A percentile compares a stretch with the other conserved stretches of the same genome.
Evolutionary conservation across 2,329 filamentous ascomycete genomes (phyloP).

Genomic region (Hymenoscyphus linearis): DNA sequence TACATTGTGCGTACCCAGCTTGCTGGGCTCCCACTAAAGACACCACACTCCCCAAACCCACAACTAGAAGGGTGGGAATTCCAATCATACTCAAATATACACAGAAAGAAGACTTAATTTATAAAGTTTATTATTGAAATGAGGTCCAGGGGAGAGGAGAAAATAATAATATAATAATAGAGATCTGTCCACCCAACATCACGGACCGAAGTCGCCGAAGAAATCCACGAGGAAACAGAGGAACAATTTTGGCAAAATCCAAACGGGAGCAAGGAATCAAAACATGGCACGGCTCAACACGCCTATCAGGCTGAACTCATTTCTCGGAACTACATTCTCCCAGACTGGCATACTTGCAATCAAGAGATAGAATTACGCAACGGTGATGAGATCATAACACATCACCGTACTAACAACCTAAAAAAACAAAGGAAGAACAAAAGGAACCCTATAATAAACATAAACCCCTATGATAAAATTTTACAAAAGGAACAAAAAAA

Average conservation of each 20-base stretch:
- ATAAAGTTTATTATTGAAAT: too few relatives aligned
- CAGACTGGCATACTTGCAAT: too few relatives aligned
- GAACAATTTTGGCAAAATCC: neutral
- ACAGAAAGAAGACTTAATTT: neutral
- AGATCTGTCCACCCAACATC: neutral
- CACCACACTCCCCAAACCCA: constrained; percentile 5
- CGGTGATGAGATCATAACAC: too few relatives aligned
- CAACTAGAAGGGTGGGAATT: neutral
- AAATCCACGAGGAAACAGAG: too few relatives aligned
- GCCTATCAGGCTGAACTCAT: neutral
- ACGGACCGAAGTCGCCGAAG: constrained; percentile 16
- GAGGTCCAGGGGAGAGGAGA: neutral
- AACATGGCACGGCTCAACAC: too few relatives aligned
- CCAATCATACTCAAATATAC: neutral
- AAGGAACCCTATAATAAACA: too few relatives aligned
- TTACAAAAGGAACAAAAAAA: neutral
- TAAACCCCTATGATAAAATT: too few relatives aligned
- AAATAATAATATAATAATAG: constrained; percentile 1
- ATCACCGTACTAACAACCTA: too few relatives aligned
- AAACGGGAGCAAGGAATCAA: neutral
- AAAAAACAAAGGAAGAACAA: too few relatives aligned
- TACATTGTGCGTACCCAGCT: constrained; percentile 24
- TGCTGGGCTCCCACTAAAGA: constrained; percentile 18
- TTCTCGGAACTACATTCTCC: neutral
- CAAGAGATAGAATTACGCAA: too few relatives aligned